A percentile compares a stretch with the other conserved stretches of the same genome.
These are phyloP conservation scores for Exophiala mesophila DNA, from an alignment of 2,329 filamentous ascomycete species.

Conservation along the genomic window DNA sequence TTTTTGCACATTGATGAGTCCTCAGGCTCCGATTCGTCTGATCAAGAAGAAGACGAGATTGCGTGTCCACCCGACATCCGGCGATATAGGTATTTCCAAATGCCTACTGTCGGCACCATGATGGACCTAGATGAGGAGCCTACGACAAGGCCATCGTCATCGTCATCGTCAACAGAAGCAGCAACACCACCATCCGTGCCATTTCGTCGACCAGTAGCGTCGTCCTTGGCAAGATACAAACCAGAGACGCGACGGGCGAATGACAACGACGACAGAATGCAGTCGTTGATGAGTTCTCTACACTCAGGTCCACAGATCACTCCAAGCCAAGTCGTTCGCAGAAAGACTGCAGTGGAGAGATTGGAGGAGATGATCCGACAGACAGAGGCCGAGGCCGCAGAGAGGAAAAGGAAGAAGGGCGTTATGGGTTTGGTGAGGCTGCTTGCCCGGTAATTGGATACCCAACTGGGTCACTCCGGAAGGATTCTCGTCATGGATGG, in stretches of 20 bases:
- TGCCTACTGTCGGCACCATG: too few relatives aligned
- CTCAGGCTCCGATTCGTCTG: neutral
- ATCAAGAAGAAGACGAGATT: neutral
- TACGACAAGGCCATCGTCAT: too few relatives aligned
- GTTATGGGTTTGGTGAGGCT: neutral
- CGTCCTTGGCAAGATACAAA: neutral
- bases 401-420: neutral
- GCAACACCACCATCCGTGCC: too few relatives aligned
- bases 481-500: too few relatives aligned
- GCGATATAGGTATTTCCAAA: neutral
- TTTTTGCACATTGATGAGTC: neutral
- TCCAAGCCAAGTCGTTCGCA: neutral
- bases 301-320: neutral
- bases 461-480: too few relatives aligned
- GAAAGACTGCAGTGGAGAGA: neutral
- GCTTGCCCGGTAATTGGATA: neutral
- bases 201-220: neutral
- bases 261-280: conserved; percentile 2
- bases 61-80: neutral
- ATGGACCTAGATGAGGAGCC: too few relatives aligned
- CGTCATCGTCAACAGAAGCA: too few relatives aligned
- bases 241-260: neutral
- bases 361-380: conserved; percentile 1
- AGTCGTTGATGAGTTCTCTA: neutral
- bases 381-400: neutral